Base-by-base conservation (phyloP, 2,329 filamentous ascomycete species). In the Cordyceps tenuipes region DNA sequence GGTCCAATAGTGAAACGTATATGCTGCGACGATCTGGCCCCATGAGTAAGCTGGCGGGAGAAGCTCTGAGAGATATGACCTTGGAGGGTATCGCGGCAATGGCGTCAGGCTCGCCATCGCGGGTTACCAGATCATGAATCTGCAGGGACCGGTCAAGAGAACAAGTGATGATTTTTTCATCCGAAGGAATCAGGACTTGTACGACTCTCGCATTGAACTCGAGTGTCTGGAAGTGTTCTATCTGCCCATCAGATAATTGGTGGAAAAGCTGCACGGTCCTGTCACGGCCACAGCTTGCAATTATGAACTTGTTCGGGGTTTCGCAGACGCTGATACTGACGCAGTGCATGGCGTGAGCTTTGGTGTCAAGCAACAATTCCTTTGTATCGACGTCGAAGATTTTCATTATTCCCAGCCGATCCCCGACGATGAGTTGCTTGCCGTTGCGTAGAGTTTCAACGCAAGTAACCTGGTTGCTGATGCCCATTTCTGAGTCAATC, bases 241-340 rank as follows among this genome's bases (percentile, higher is more conserved):
- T 88, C 3, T 73, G 74, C 2, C 84, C 81, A 13, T 73, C 77
- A 1, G 75, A 74, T 26, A 79, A 78, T 29, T 79, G 78, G 62
- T 83, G 80, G 70, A 97, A 97, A n/a, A 99, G 76, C 71, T 99
- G 94, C 1, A 93, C 84, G n/a, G 89, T 96, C 55, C 94, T 87
- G 73, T 99, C 94, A 64, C 94, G 83, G 41, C 91, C 90, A 69
- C 88, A 92, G 12, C 87, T 91, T 19, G 90, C 93, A 66, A 97
- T 79, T 50, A 96, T 77, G 41, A 84, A 81, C 51, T 76, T 79
- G 1, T 81, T 77, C 1, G 81, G 78, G 49, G 80, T 79, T 65
- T 90, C 83, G 66, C 85, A 85, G 5, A 95, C 79, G 21, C 87
- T 84, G 65, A 97, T 87, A 66, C 88, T 89, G 44, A 90, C 90